phyloP scores from a whole-genome alignment of 208 protist genomes.

The Acanthamoeba divionensis region DNA sequence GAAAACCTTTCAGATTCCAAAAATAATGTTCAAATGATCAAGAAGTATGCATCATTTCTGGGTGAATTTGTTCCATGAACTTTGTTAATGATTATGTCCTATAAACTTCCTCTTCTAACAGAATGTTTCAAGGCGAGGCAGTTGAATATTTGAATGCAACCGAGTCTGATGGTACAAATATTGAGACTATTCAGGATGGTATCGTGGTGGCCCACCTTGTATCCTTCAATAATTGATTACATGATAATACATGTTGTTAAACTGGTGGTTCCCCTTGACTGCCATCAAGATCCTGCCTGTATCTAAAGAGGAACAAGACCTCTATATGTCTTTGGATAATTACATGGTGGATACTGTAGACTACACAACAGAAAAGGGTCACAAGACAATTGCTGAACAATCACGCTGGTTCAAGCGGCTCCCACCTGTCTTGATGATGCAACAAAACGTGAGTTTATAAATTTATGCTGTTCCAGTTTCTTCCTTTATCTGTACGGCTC shows the following conservation, averaged over 20 bases:
- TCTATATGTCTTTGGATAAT: not conserved
- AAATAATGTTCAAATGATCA: slow-evolving; percentile 7
- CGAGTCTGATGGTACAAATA: slow-evolving; percentile 16
- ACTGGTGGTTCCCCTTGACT: not conserved
- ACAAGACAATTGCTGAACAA: not conserved
- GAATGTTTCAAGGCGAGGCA: slow-evolving; percentile 35
- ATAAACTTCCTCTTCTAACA: not conserved
- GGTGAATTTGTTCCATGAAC: not conserved
- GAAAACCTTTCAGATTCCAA: not conserved
- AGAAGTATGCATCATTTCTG: not conserved
- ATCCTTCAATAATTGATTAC: not conserved
- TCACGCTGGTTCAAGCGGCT: slow-evolving; percentile 45
- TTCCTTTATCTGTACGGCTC: not conserved
- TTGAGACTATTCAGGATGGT: slow-evolving; percentile 8
- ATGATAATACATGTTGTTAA: not conserved
- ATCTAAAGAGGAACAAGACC: not conserved
- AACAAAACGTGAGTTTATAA: slow-evolving; percentile 29
- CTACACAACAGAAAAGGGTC: slow-evolving; percentile 54
- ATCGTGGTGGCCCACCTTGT: slow-evolving; percentile 36
- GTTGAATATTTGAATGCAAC: slow-evolving; percentile 39
- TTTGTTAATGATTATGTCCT: not conserved
- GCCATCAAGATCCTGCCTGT: slow-evolving; percentile 24
- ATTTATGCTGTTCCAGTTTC: not conserved
- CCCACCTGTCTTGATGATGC: slow-evolving; percentile 46
- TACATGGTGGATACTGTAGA: slow-evolving; percentile 32